A percentile compares a stretch with the other conserved stretches of the same genome.
phyloP scores from a whole-genome alignment of 2,329 filamentous ascomycete species.

The Aureobasidium melanogenum region DNA sequence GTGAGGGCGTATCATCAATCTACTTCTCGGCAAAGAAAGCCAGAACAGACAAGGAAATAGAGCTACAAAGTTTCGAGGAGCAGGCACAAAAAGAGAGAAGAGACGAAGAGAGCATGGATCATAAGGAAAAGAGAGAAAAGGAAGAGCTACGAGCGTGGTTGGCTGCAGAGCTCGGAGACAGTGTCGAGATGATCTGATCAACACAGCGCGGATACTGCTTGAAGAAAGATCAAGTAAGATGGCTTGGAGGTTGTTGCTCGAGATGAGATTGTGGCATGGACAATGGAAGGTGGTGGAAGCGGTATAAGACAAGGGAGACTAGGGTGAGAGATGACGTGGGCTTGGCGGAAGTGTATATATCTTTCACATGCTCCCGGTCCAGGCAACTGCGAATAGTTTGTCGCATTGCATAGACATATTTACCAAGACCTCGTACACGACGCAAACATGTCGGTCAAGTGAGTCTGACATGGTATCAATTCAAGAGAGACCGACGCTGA shows the following conservation, averaged over 20 bases:
- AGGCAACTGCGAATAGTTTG: not conserved
- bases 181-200: slow-evolving; percentile 26
- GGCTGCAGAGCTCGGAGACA: slow-evolving; percentile 30
- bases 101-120: slow-evolving; percentile 1
- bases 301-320: not conserved
- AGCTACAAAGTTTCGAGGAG: not conserved
- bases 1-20: not conserved
- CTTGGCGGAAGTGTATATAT: not conserved
- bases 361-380: not conserved
- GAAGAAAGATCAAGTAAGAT: too few species aligned
- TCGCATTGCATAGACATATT: not conserved
- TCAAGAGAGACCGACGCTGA: slow-evolving; percentile 16
- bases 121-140: not conserved
- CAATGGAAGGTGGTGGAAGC: slow-evolving; percentile 6
- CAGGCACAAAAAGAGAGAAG: not conserved
- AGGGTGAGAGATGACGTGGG: not conserved
- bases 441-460: slow-evolving; percentile 15
- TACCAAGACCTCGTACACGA: not conserved
- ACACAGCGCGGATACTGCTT: not conserved
- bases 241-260: not conserved
- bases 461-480: not conserved
- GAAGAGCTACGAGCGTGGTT: slow-evolving; percentile 31
- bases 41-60: not conserved
- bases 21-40: not conserved
- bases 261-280: not conserved